phyloP scores from a whole-genome alignment of 2,329 filamentous ascomycete genomes.

The Aspergillus pseudoglaucus region DNA sequence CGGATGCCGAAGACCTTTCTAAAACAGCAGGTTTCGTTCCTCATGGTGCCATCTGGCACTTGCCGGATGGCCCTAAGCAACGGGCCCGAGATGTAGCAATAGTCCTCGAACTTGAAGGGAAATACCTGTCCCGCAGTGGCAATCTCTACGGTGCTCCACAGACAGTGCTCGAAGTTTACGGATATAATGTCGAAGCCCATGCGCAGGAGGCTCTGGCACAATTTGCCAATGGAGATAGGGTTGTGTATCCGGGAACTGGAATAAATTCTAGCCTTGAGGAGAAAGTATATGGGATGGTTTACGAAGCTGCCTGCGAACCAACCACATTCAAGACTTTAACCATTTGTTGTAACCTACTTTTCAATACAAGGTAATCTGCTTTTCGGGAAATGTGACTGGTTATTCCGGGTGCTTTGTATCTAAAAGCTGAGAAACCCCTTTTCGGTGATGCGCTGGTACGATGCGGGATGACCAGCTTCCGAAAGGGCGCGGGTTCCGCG shows the following conservation, averaged over 20 bases:
- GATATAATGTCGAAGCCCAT: slow-evolving; percentile 41
- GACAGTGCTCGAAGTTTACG: slow-evolving; percentile 45
- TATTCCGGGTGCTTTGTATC: too few species aligned
- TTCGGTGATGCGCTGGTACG: background rate
- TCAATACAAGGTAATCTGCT: too few species aligned
- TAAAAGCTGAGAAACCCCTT: too few species aligned
- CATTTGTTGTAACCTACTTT: too few species aligned
- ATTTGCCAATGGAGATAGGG: background rate
- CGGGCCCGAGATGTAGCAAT: slow-evolving; percentile 38
- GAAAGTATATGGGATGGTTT: background rate
- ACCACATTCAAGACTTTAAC: too few species aligned
- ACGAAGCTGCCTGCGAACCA: background rate
- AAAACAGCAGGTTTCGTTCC: slow-evolving; percentile 41
- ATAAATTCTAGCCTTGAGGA: background rate
- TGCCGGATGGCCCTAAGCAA: slow-evolving; percentile 39
- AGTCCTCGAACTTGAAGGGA: slow-evolving; percentile 34
- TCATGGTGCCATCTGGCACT: slow-evolving; percentile 46
- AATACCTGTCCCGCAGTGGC: slow-evolving; percentile 30
- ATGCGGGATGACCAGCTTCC: background rate
- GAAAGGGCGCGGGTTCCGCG: background rate
- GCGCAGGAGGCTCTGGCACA: slow-evolving; percentile 26
- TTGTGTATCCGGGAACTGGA: background rate
- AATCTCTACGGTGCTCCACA: slow-evolving; percentile 47
- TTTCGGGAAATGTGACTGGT: too few species aligned
- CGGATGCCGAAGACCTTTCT: slow-evolving; percentile 27